Evolutionary conservation across 23 red algal genomes (phyloP).

Genomic region (Pyropia yezoensis): DNA sequence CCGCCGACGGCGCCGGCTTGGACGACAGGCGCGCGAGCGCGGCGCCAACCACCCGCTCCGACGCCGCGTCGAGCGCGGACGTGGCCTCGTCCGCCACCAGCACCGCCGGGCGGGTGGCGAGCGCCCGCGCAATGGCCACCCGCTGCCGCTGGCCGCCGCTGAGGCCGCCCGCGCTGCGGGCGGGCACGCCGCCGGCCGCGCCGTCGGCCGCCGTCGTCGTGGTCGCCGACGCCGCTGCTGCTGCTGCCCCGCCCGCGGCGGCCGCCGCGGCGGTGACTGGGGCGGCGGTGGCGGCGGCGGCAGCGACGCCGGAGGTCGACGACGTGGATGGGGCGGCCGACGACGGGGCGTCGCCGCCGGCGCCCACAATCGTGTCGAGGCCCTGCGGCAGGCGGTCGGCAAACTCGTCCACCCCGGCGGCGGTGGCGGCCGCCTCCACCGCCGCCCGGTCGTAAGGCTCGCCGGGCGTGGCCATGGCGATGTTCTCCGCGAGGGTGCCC

Average conservation of each 20-base stretch:
- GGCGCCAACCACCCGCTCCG: conserved; percentile 27
- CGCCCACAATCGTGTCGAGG: conserved; percentile 26
- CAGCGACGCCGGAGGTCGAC: neutral
- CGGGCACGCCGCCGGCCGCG: too few relatives aligned
- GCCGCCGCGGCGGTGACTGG: conserved; percentile 7
- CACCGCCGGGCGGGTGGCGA: conserved; percentile 37
- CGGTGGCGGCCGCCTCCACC: conserved; percentile 37
- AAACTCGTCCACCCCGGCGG: conserved; percentile 41
- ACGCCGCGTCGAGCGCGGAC: conserved; percentile 40
- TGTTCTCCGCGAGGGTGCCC: conserved; percentile 43
- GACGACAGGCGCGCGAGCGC: conserved; percentile 1
- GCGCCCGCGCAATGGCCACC: conserved; percentile 47
- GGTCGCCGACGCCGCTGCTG: too few relatives aligned
- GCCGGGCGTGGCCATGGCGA: conserved; percentile 10
- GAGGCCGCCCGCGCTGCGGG: conserved; percentile 9
- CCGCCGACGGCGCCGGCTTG: too few relatives aligned
- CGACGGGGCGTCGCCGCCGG: neutral
- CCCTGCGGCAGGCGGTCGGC: conserved; percentile 27
- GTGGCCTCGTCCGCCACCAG: conserved; percentile 54
- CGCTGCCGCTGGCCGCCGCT: conserved; percentile 67
- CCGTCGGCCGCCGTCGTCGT: too few relatives aligned
- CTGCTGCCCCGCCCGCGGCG: neutral
- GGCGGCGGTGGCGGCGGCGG: too few relatives aligned
- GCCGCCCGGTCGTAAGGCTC: conserved; percentile 3
- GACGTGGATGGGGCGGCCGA: neutral